phyloP scores from a whole-genome alignment of 305 asterid species.

The Solanum chacoense region DNA sequence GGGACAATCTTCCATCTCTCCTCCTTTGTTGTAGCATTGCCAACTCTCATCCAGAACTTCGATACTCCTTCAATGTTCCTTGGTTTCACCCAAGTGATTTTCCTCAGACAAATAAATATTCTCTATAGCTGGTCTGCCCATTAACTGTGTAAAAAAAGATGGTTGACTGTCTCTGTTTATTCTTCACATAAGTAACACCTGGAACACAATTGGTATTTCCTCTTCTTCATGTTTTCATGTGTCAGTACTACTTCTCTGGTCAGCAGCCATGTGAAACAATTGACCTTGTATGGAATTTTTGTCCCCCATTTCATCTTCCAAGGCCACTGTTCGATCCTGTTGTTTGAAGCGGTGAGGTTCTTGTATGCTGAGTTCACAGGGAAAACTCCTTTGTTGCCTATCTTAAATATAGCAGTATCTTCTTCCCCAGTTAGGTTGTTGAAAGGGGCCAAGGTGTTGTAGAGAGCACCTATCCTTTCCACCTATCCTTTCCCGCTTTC shows the following conservation, averaged over 20 bases:
- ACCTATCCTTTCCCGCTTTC: background rate
- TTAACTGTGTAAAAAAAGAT: background rate
- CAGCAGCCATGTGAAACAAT: background rate
- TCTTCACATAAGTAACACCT: background rate
- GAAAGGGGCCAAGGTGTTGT: background rate
- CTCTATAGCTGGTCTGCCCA: background rate
- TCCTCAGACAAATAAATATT: background rate
- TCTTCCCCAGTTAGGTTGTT: background rate
- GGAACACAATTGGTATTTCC: background rate
- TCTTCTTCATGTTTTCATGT: background rate
- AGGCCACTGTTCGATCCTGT: background rate
- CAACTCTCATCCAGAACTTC: background rate
- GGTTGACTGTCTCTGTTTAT: background rate
- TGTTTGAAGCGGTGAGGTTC: background rate
- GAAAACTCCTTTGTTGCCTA: background rate
- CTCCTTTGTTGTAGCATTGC: background rate
- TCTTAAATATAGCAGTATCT: background rate
- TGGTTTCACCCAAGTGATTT: background rate
- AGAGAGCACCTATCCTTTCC: background rate
- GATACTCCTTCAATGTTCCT: background rate
- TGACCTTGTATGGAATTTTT: background rate
- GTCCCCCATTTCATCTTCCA: background rate
- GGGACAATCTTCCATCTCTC: background rate
- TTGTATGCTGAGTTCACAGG: background rate
- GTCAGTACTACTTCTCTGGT: background rate